Evolutionary conservation across 2,329 filamentous ascomycete species (phyloP), one percentile per base, ranked within the genome.

Genomic region (Aspergillus pseudonomiae): DNA sequence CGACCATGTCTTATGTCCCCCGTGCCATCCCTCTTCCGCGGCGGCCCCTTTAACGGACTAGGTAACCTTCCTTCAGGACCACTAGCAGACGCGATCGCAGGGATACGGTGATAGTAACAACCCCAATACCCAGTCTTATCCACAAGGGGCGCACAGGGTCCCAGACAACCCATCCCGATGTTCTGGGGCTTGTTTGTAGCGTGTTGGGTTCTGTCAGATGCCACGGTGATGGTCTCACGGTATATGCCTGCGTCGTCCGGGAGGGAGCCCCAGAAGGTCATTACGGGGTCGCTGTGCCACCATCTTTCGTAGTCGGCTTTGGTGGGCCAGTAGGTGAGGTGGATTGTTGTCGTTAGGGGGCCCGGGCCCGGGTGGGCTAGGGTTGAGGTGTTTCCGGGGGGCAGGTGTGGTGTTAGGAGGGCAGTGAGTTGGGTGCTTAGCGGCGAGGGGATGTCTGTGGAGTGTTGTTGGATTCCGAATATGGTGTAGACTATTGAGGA

Each of bases 111-210:
- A 7, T 63, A 60, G 28, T 66, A 66, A 24, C 67, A 70, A 0
- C 68, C 68, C 68, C 67, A 70, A 45, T 68, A 70, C 4, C 68
- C 68, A 6, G 24, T 46, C n/a, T 67, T 66, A 30, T 67, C 53
- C 0, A 36, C 41, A 1, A 64, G 43, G 12, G 62, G 54, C 6
- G 58, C 45, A 32, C 41, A 57, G 0, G 36, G 4, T 1, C 62
- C 68, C 32, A 70, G 19, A 12, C 63, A 56, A 1, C 63, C 61
- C 28, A 65, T 57, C 6, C 68, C 66, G 30, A 11, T 3, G 11
- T 1, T 21, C 14, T 7, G 12, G 48, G 36, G 1, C 34, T 62
- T 62, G 57, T 64, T 70, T 2, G 66, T 67, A 5, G 59, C 58
- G 26, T 63, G 52, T 16, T 70, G 68, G 12, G 62, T 65, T 48